phyloP scores from a whole-genome alignment of 257 asterid species.

The Penstemon barbatus region DNA sequence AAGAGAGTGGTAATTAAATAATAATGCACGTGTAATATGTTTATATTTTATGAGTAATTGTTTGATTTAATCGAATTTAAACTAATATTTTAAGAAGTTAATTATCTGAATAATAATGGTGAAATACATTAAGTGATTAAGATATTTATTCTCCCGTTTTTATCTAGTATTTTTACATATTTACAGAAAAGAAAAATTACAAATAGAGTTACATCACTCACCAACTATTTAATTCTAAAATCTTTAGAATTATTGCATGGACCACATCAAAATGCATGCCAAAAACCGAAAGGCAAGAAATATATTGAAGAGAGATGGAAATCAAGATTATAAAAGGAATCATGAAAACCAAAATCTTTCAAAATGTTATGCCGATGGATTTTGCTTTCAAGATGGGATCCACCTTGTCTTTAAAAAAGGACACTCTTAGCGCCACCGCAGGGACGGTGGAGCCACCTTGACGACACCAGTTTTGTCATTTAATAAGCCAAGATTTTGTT shows the following conservation, averaged over 20 bases:
- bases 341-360: conserved; percentile 46
- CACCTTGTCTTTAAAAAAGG: conserved; percentile 49
- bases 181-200: not conserved
- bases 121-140: not conserved
- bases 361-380: conserved; percentile 51
- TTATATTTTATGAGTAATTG: no score
- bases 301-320: conserved; percentile 15
- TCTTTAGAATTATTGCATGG: conserved; percentile 38
- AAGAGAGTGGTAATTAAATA: no score
- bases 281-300: conserved; percentile 31
- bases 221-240: conserved; percentile 29
- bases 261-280: conserved; percentile 26
- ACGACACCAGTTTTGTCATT: conserved; percentile 44
- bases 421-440: conserved; percentile 33
- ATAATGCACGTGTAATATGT: no score
- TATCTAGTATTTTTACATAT: not conserved
- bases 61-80: no score
- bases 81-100: not conserved
- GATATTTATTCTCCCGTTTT: not conserved
- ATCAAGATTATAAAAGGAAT: conserved; percentile 24
- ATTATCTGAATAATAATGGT: not conserved
- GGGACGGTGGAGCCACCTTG: conserved; percentile 57
- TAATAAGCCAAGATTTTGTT: conserved; percentile 40
- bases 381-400: conserved; percentile 59
- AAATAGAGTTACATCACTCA: not conserved